Conservation (phyloP, 2,329 filamentous ascomycete genomes). For the Aspergillus viridinutans region DNA sequence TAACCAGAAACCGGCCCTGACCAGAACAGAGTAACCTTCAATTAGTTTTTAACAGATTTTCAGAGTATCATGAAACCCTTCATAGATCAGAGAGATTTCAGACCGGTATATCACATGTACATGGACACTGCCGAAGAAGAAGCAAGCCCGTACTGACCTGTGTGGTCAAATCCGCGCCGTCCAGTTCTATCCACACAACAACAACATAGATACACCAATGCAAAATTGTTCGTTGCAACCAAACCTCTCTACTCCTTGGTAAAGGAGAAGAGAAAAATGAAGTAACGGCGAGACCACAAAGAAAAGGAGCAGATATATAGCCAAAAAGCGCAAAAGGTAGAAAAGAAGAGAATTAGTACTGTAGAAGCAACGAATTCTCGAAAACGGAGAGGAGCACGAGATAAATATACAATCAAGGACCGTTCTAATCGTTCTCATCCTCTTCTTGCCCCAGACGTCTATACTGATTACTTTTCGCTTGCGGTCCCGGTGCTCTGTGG, state of each 20-base stretch:
- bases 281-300: not conserved
- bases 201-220: not conserved
- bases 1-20: not conserved
- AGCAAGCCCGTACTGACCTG: not conserved
- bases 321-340: slow-evolving; percentile 4
- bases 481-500: slow-evolving; percentile 37
- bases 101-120: not conserved
- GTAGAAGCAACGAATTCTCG: not conserved
- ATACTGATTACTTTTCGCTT: slow-evolving; percentile 41
- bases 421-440: slow-evolving; percentile 23
- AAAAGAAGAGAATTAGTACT: not conserved
- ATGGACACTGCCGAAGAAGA: not conserved
- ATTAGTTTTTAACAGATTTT: not conserved
- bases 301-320: not conserved
- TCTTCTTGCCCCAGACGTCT: slow-evolving; percentile 46
- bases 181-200: not conserved
- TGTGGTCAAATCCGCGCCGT: not conserved
- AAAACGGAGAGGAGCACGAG: not conserved
- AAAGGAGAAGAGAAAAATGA: not conserved
- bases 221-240: not conserved
- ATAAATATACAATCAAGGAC: not conserved
- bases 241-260: too few relatives aligned
- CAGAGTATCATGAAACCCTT: not conserved
- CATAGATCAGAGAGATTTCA: not conserved
- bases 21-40: not conserved